phyloP scores from a whole-genome alignment of 192 early-diverging fungal genomes.

The Entomortierella lignicola region DNA sequence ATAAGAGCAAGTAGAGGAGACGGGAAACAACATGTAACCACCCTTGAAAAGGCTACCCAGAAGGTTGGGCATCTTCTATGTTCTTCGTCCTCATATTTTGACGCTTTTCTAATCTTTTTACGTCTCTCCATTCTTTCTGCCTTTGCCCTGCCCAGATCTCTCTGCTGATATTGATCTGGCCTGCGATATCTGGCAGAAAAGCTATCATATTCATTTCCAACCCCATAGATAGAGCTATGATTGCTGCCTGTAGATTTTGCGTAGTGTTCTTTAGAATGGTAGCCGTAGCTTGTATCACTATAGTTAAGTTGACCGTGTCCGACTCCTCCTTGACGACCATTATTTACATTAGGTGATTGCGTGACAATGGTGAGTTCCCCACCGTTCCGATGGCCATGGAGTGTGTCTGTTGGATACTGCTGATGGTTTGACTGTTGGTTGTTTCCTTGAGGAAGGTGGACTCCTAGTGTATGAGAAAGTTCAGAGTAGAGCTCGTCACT shows the following conservation, averaged over 20 bases:
- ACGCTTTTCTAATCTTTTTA: conserved; percentile 16
- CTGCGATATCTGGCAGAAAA: conserved; percentile 21
- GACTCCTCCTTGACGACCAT: too few species aligned
- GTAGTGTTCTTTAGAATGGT: conserved; percentile 2
- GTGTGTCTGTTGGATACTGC: conserved; percentile 2
- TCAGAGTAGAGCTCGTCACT: conserved; percentile 45
- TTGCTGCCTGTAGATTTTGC: neutral
- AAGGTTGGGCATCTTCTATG: conserved; percentile 10
- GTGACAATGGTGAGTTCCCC: conserved; percentile 30
- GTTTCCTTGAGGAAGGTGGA: conserved; percentile 27
- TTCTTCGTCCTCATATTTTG: conserved; percentile 12
- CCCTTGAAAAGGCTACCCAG: conserved; percentile 66
- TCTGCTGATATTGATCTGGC: conserved; percentile 37
- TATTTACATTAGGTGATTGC: conserved; percentile 1
- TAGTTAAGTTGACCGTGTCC: neutral
- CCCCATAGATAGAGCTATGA: neutral
- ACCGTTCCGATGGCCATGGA: conserved; percentile 9
- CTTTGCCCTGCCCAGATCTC: conserved; percentile 36
- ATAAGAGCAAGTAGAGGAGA: conserved; percentile 55
- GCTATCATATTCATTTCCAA: neutral
- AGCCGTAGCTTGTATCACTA: conserved; percentile 3
- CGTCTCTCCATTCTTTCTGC: conserved; percentile 42
- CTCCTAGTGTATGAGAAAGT: conserved; percentile 38
- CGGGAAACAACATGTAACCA: conserved; percentile 69
- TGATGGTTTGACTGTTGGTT: neutral